Percentiles rank a stretch among this genome's conserved stretches.
phyloP scores from a whole-genome alignment of 179 eudicot genomes.

The Amaranthus tricolor region DNA sequence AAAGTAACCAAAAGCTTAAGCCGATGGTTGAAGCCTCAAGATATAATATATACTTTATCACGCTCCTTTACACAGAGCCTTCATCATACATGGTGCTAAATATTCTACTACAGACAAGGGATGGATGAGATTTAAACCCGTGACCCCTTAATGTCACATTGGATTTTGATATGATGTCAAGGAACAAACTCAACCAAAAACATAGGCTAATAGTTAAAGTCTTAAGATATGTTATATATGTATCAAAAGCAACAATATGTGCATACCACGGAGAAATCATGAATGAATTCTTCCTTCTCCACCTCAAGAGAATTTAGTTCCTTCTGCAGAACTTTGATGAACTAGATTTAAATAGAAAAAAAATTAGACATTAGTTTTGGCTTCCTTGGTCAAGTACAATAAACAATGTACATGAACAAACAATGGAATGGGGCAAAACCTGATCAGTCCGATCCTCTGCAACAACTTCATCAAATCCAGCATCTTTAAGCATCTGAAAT shows the following conservation, averaged over 20 bases:
- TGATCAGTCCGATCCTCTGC: conserved; percentile 94
- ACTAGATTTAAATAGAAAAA: conserved; percentile 42
- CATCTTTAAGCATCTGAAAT: conserved; percentile 84
- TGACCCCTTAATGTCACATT: too few relatives aligned
- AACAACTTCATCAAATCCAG: conserved; percentile 75
- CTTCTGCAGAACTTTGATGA: conserved; percentile 65
- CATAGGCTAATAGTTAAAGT: too few relatives aligned
- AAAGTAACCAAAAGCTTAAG: neutral
- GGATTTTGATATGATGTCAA: too few relatives aligned
- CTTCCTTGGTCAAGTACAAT: neutral
- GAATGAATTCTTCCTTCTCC: conserved; percentile 68
- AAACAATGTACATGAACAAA: neutral
- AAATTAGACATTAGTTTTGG: conserved; percentile 2
- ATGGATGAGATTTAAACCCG: too few relatives aligned
- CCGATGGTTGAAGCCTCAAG: too few relatives aligned
- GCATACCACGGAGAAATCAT: conserved; percentile 84
- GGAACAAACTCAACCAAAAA: too few relatives aligned
- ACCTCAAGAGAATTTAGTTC: conserved; percentile 69
- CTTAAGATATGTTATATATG: neutral
- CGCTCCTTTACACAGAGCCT: too few relatives aligned
- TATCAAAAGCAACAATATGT: neutral
- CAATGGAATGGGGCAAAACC: conserved; percentile 33
- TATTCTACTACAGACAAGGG: too few relatives aligned
- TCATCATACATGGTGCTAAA: too few relatives aligned
- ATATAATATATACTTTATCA: too few relatives aligned